A percentile compares a stretch with the other conserved stretches of the same genome.
Evolutionary conservation across 257 asterid species (phyloP).

Genomic region (Gynochthodes officinalis): DNA sequence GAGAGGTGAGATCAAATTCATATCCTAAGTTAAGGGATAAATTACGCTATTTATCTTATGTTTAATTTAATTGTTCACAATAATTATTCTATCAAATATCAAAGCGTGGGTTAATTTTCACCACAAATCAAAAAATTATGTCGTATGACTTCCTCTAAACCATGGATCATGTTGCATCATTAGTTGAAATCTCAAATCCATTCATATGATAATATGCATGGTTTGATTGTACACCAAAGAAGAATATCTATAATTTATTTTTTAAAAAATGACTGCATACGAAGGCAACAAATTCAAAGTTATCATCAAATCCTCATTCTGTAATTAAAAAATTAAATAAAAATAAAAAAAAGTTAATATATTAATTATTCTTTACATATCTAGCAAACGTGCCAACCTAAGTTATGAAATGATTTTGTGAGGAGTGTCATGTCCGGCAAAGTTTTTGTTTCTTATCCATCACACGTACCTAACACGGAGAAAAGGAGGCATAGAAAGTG

Average conservation of each 20-base stretch:
- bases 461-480: slow-evolving; percentile 29
- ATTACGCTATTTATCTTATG: no score
- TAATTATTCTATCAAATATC: background rate
- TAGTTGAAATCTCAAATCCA: background rate
- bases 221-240: no score
- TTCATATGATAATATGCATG: no score
- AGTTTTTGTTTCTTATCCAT: slow-evolving; percentile 24
- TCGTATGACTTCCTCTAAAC: background rate
- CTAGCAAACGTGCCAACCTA: slow-evolving; percentile 19
- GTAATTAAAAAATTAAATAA: no score
- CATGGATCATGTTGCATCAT: background rate
- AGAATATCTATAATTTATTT: no score
- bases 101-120: background rate
- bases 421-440: slow-evolving; percentile 24
- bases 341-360: no score
- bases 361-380: background rate
- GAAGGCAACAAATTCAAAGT: no score
- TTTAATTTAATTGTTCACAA: background rate
- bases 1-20: no score
- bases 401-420: slow-evolving; percentile 13
- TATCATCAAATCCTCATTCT: no score
- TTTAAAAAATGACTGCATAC: no score
- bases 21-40: no score
- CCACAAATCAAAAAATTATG: background rate
- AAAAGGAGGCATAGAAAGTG: slow-evolving; percentile 1